Percentiles rank a stretch among this genome's conserved stretches.
phyloP scores from a whole-genome alignment of 768 basidiomycete genomes.

The Asterophora lycoperdoides region DNA sequence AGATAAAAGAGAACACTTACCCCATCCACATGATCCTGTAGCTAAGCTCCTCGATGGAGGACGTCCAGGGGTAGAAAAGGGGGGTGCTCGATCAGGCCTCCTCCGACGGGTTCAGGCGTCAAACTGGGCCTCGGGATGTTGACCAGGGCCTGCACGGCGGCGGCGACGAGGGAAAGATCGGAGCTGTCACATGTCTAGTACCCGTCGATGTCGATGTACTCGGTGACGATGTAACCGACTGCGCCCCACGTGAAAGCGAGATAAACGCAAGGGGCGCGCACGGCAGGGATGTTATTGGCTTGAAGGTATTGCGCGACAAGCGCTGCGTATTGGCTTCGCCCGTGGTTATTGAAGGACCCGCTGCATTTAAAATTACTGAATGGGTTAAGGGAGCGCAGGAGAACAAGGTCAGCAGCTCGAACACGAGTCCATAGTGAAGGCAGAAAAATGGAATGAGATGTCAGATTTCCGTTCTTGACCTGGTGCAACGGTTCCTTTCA shows the following conservation, averaged over 20 bases:
- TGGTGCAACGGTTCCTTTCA: conserved; percentile 40
- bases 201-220: background rate
- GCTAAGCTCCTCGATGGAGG: too few species aligned
- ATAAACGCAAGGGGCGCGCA: background rate
- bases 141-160: background rate
- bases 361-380: too few species aligned
- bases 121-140: background rate
- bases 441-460: too few species aligned
- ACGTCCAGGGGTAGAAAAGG: too few species aligned
- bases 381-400: too few species aligned
- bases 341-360: background rate
- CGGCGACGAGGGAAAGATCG: background rate
- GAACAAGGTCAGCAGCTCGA: too few species aligned
- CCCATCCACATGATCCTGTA: too few species aligned
- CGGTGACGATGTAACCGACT: background rate
- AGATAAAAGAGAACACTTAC: too few species aligned
- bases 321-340: background rate
- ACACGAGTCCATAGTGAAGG: too few species aligned
- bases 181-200: background rate
- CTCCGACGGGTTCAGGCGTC: too few species aligned
- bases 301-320: background rate
- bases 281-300: background rate
- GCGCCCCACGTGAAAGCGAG: background rate
- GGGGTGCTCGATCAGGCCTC: too few species aligned
- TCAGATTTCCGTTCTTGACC: conserved; percentile 66